Percentiles rank a stretch among this genome's conserved stretches.
Evolutionary conservation across 1,139 yeast species (phyloP).

Genomic region (Debaryomyces sp.): DNA sequence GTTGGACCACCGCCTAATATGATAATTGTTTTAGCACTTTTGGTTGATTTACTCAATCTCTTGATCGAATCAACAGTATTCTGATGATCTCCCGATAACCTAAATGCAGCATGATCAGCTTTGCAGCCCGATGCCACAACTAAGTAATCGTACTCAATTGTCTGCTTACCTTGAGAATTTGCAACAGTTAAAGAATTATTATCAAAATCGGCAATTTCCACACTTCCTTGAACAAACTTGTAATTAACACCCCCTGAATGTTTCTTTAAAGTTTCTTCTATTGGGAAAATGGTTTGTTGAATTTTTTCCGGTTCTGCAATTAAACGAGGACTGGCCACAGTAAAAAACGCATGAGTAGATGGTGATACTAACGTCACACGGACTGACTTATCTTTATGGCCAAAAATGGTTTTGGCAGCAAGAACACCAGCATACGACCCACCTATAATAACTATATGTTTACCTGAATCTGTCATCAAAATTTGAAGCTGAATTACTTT

Average conservation of each 20-base stretch:
- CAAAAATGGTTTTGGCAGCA: constrained; percentile 19
- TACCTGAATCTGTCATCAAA: not conserved
- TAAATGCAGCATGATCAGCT: constrained; percentile 26
- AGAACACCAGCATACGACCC: constrained; percentile 28
- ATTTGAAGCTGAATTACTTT: not conserved
- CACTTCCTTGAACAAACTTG: constrained; percentile 25
- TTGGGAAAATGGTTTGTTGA: constrained; percentile 21
- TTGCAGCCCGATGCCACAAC: constrained; percentile 37
- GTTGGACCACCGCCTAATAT: constrained; percentile 45
- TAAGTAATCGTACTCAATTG: constrained; percentile 29
- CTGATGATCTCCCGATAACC: constrained; percentile 22
- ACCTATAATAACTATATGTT: constrained; percentile 26
- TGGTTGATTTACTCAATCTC: constrained; percentile 17
- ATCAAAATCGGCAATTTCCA: constrained; percentile 25
- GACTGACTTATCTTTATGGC: constrained; percentile 19
- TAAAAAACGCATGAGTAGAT: constrained; percentile 21
- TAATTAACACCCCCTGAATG: constrained; percentile 15
- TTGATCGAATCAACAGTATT: constrained; percentile 19
- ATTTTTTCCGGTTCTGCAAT: constrained; percentile 26
- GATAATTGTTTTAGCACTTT: constrained; percentile 28
- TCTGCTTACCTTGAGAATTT: constrained; percentile 12
- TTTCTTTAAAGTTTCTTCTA: constrained; percentile 20
- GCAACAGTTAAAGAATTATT: constrained; percentile 10
- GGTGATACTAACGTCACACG: constrained; percentile 21
- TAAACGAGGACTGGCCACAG: constrained; percentile 35